Evolutionary conservation across 768 basidiomycete species (phyloP).

Genomic region (Amanita exitialis): DNA sequence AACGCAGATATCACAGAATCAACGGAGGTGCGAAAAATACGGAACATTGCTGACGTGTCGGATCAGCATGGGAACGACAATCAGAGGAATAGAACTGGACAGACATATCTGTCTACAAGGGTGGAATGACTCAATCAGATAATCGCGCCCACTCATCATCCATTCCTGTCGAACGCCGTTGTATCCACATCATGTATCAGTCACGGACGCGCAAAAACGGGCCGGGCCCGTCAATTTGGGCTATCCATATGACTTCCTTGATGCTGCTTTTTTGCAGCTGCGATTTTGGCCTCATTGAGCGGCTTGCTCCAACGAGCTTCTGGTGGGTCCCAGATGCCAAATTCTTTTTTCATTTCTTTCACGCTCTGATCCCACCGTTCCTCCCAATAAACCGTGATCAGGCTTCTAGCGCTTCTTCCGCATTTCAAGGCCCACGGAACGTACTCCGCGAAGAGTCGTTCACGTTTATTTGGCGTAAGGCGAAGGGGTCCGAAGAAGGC

Average conservation of each 20-base stretch:
- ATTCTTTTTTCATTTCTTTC: constrained; percentile 72
- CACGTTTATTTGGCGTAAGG: constrained; percentile 44
- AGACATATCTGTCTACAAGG: too few relatives aligned
- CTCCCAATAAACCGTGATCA: constrained; percentile 96
- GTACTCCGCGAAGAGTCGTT: constrained; percentile 65
- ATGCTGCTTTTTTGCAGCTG: constrained; percentile 24
- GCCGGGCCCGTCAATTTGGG: not conserved
- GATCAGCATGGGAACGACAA: too few relatives aligned
- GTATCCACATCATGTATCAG: not conserved
- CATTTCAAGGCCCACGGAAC: constrained; percentile 89
- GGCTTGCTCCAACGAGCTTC: constrained; percentile 59
- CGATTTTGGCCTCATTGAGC: constrained; percentile 49
- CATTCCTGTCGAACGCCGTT: too few relatives aligned
- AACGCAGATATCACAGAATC: too few relatives aligned
- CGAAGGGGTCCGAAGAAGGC: constrained; percentile 73
- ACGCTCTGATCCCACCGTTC: constrained; percentile 82
- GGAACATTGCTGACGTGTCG: too few relatives aligned
- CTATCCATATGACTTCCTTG: not conserved
- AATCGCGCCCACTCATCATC: too few relatives aligned
- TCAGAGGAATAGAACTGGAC: too few relatives aligned
- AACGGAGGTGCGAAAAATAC: too few relatives aligned
- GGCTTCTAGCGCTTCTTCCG: constrained; percentile 60
- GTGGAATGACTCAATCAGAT: too few relatives aligned
- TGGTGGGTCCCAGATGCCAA: constrained; percentile 82
- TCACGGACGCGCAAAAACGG: not conserved